Base-by-base conservation (phyloP, 345 rosid species). In the Corymbia maculata region DNA sequence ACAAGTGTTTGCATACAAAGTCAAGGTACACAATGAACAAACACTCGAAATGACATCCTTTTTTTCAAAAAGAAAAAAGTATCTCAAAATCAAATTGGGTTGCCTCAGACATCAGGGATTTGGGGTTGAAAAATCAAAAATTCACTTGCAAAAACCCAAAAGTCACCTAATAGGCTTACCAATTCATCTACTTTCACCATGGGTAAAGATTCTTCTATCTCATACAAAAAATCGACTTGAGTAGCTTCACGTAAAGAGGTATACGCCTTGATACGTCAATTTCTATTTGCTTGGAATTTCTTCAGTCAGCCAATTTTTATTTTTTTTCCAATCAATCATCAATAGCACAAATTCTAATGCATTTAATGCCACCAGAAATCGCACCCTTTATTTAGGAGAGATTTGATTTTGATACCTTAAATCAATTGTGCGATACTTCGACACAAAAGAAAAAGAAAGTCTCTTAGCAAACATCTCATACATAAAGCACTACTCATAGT, bases 321-420 rank as follows among this genome's bases (percentile, higher is more conserved):
- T 15, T 6, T 36, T 68, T 30, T 16, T 11, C 1, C 28, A 55
- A 0, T 8, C 0, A 32, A 68, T 32, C 79, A 15, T 9, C 0
- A 1, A 8, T 8, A 32, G 3, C 13, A 70, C 13, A 36, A 17
- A 70, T 70, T 17, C 24, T 32, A 70, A 70, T 70, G 45, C 24
- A 36, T 36, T 36, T 4, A 9, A 32, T 47, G 36, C 13, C 13
- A 36, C 36, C 47, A 16, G 0, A 1, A 0, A 36, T 17, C 3
- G 2, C 47, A 32, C 17, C 32, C 22, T 68, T 3, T 68, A 16
- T 32, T 16, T 32, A 8, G 12, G 44, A 32, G 45, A 16, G 3
- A 68, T 30, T 59, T 1, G 6, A 59, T 26, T 59, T 59, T 26
- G 7, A 59, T 15, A 70, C 17, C 24, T 32, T 70, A 32, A 70